Evolutionary conservation across 2,329 filamentous ascomycete species (phyloP), one percentile per base, ranked within the genome.

Genomic region (Cladosporium sphaerospermum): DNA sequence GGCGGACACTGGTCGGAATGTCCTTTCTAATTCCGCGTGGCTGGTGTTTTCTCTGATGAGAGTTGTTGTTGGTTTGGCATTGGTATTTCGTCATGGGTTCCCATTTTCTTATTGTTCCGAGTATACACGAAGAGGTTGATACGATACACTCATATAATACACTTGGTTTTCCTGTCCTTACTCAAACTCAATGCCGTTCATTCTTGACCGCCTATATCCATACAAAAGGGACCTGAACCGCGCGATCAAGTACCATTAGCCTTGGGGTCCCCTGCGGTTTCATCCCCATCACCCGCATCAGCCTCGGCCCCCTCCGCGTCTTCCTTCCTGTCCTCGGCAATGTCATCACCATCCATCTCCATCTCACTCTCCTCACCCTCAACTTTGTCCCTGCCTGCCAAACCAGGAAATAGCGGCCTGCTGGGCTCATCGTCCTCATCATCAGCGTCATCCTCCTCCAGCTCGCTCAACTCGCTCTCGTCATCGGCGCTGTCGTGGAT

Each of bases 381-480:
- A 39, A 9, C 56, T 33, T 10, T 50, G 28, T 53, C 50, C 28
- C 44, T 53, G 13, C 49, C 43, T 5, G 53, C 57, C 40, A 65
- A 51, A 13, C 58, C 57, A 9, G 63, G 63, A 42, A 65, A 65
- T 53, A 59, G 49, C n/a, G 58, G 57, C 34, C 54, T 57, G n/a
- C 44, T 37, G 14, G 41, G 13, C 11, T 32, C 40, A 9, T 51
- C 48, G 2, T 45, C 55, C 28, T 55, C 53, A 18, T 49, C 56
- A 28, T 46, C 45, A 13, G 40, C 40, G 2, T 54, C 57, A 2
- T 56, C 53, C 32, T 54, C 53, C 49, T 76, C 75, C 10, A 78
- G 66, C 61, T 79, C 77, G 53, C 75, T 78, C 2, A 80, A 65
- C 64, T 80, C 78, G 56, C 75, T 78, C 57, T 79, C 78, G 54